phyloP scores from a whole-genome alignment of 2,329 filamentous ascomycete species.

The Pyrenochaeta sp. region DNA sequence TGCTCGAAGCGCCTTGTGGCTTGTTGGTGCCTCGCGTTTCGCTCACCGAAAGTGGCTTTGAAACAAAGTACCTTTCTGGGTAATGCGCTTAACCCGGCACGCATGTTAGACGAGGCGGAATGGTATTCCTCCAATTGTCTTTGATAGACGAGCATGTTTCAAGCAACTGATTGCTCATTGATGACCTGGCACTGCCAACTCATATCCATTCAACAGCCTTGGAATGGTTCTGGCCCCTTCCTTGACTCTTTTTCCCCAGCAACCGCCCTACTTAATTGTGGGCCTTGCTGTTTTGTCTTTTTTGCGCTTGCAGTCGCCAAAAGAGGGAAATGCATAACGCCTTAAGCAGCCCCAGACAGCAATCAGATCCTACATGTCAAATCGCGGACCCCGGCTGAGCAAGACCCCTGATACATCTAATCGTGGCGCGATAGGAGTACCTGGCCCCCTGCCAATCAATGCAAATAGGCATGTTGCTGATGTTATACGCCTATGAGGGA shows the following conservation, averaged over 20 bases:
- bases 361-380: conserved; percentile 5
- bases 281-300: background rate
- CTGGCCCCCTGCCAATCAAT: background rate
- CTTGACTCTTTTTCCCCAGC: conserved; percentile 4
- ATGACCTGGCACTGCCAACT: conserved; percentile 20
- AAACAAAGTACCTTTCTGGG: conserved; percentile 15
- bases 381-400: background rate
- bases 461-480: conserved; percentile 5
- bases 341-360: conserved; percentile 12
- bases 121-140: conserved; percentile 8
- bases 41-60: conserved; percentile 14
- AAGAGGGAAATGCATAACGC: conserved; percentile 17
- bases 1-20: background rate
- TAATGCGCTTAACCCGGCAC: conserved; percentile 5
- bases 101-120: conserved; percentile 11
- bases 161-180: conserved; percentile 6
- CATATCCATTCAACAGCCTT: background rate
- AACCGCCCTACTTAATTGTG: conserved; percentile 7
- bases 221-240: conserved; percentile 3
- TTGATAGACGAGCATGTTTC: conserved; percentile 5
- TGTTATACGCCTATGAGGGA: conserved; percentile 5
- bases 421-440: conserved; percentile 4
- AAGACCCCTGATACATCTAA: background rate
- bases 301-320: background rate
- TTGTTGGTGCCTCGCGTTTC: conserved; percentile 11